Base-by-base conservation (phyloP, 805 yeast genomes). In the Spathaspora boniae region DNA sequence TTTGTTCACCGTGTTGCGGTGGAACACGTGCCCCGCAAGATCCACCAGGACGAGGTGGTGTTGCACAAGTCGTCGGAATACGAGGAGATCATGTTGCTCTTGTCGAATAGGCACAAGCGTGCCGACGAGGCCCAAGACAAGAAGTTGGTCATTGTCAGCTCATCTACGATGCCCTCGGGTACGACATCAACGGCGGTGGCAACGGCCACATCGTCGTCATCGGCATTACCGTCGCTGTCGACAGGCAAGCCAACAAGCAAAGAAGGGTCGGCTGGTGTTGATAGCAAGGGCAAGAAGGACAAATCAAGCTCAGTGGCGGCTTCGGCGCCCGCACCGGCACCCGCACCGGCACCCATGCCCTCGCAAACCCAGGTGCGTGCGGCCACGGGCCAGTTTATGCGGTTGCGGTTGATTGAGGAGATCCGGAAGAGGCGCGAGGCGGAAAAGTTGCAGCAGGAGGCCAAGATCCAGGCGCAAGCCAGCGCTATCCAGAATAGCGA, bases 371-470 rank as follows among this genome's bases (percentile, higher is more conserved):
- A 38, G 18, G 40, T 30, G 29, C 53, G 42, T 28, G 43, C 36
- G 35, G 58, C 66, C 1, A 65, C 74, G 6, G 71, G 67, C 29
- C 95, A 88, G 57, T 93, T 93, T 58, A 77, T 86, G 71, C 76
- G 98, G 45, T 65, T 91, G 34, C 72, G 95, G 44, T 87, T 89
- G 50, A 83, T 91, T 40, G 98, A 91, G 56, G 93, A 84, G 59
- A 78, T 85, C 62, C 70, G 95, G 36, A 69, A 84, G 31, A 76
- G 84, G 53, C 75, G 77, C 50, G 70, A 66, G 43, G 56, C 66
- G 5, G 70, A 68, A 33, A 62, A 62, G 43, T 63, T 58, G 1
- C 68, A 58, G 39, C 65, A 62, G 26, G 71, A 65, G 26, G 68
- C 70, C 2, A 59, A 60, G 6, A 60, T 60, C 16, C 66, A 64